These are phyloP conservation scores for Isoetes taiwanensis DNA, from an alignment of 75 land plant species.

Conservation along the genomic window DNA sequence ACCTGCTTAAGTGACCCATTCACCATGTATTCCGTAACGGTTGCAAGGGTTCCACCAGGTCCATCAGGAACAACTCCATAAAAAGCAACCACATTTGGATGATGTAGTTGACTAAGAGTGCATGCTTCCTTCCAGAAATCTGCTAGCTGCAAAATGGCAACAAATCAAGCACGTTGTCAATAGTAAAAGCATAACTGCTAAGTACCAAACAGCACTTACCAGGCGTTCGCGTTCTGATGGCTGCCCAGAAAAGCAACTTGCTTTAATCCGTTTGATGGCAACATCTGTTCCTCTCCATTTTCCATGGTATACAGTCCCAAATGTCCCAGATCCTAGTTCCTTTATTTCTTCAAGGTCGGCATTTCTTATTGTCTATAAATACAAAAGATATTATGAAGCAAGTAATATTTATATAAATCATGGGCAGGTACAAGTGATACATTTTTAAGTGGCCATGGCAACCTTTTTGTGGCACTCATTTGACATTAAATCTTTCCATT, in stretches of 20 bases:
- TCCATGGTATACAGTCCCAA: conserved; percentile 91
- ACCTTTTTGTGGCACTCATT: too few species aligned
- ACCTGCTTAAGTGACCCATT: conserved; percentile 46
- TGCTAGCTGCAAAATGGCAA: neutral
- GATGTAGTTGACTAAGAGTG: conserved; percentile 26
- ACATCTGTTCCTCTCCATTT: conserved; percentile 95
- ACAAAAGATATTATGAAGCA: too few species aligned
- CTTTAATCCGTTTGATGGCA: conserved; percentile 91
- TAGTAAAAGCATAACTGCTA: too few species aligned
- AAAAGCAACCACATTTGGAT: conserved; percentile 43
- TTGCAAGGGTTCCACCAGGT: conserved; percentile 34
- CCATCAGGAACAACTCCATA: conserved; percentile 35
- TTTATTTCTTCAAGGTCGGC: conserved; percentile 77
- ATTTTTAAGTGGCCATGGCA: too few species aligned
- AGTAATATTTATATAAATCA: too few species aligned
- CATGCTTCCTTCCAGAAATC: conserved; percentile 37
- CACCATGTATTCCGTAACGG: conserved; percentile 40
- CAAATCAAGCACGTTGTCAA: too few species aligned
- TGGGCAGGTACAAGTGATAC: too few species aligned
- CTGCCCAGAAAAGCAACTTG: conserved; percentile 72
- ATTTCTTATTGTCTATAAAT: conserved; percentile 54
- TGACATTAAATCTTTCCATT: too few species aligned
- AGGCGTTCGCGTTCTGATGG: conserved; percentile 71
- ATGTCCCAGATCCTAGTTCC: conserved; percentile 92
- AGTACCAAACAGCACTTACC: conserved; percentile 24